Base-by-base conservation (phyloP, 352 stramenopile species). In the Phytophthora citricola region DNA sequence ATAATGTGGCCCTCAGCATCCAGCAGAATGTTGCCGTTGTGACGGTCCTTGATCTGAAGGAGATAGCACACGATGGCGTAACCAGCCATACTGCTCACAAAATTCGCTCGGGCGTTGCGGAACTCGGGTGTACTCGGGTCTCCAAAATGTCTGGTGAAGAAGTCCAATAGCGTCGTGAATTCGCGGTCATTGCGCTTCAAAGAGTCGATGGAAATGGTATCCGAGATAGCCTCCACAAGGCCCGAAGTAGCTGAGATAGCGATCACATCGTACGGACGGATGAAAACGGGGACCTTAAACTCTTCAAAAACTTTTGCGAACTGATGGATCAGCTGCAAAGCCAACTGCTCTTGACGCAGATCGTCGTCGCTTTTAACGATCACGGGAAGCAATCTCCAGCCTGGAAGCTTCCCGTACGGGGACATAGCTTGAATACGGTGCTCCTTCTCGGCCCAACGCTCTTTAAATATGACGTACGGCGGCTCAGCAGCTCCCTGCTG, bases 341-440 rank as follows among this genome's bases (percentile, higher is more conserved):
- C 94, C 60, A 99, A 97, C 39, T 98, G 93, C 75, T 99, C 97
- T 73, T 99, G 98, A 15, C 97, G 82, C 26, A 99, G 71, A 69
- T 99, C 97, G 69, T 99, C 98, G 63, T 99, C 98, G 41, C 92
- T 98, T 78, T 99, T 99, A 15, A 99, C 90, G 74, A 99, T 99
- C 57, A 99, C 93, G 36, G 91, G 89, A 20, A 95, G 70, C 36
- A 99, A 76, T 29, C 97, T 85, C 92, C 93, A 99, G 20, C 89
- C 90, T 5, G 91, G 81, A 22, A 87, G 74, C 0, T 84, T 70
- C 32, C 92, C 93, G 69, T 93, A 92, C n/a, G 85, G 79, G 51
- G 92, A 98, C 14, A 78, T 90, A 12, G 77, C 78, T 45, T 94
- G 86, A 40, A 99, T 82, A 7, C 96, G 87, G n/a, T 79, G 86